Evolutionary conservation across 1,139 yeast genomes (phyloP).

Genomic region (Lodderomyces pseudojiufengensis): DNA sequence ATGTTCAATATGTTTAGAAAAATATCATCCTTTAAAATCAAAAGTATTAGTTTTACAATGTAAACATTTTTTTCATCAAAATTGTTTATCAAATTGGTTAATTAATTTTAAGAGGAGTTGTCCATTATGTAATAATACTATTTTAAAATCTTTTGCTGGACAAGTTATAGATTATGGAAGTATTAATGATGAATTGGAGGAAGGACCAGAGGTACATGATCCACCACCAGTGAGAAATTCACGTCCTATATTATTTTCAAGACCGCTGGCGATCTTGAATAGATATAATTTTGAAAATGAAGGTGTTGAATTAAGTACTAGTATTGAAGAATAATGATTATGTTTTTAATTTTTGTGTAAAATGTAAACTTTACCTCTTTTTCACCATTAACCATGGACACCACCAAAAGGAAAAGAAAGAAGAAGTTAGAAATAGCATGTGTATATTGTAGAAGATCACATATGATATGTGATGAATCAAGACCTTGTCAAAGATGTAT

Average conservation of each 20-base stretch:
- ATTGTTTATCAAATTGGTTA: conserved; percentile 45
- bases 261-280: conserved; percentile 29
- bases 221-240: neutral
- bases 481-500: conserved; percentile 89
- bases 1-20: conserved; percentile 46
- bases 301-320: conserved; percentile 19
- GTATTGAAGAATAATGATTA: conserved; percentile 19
- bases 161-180: conserved; percentile 2
- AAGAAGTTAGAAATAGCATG: conserved; percentile 72
- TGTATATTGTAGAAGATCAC: conserved; percentile 88
- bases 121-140: conserved; percentile 39
- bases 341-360: too few relatives aligned
- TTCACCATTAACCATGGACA: neutral
- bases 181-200: conserved; percentile 2
- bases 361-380: too few relatives aligned
- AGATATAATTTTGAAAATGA: conserved; percentile 12
- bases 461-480: conserved; percentile 86
- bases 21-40: conserved; percentile 34
- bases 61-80: conserved; percentile 44
- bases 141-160: conserved; percentile 15
- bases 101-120: conserved; percentile 43
- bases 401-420: conserved; percentile 21
- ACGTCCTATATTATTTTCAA: conserved; percentile 13
- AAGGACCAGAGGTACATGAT: conserved; percentile 7
- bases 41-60: conserved; percentile 41